phyloP scores from a whole-genome alignment of 495 filamentous ascomycete genomes.

The Lepraria neglecta region DNA sequence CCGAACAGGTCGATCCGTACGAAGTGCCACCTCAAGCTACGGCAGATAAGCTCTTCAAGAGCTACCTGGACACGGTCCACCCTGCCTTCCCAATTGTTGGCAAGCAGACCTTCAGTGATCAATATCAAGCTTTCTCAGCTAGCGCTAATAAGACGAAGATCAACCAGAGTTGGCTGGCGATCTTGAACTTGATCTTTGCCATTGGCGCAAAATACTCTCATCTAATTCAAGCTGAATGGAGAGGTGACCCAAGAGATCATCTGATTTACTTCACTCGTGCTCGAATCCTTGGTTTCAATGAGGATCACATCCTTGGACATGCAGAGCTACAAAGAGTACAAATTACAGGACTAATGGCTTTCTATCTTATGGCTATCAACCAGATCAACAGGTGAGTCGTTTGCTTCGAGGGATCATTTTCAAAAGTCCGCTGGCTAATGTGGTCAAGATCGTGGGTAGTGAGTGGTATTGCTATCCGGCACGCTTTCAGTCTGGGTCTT shows the following conservation, averaged over 20 bases:
- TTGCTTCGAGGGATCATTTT: too few species aligned
- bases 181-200: slow-evolving; percentile 61
- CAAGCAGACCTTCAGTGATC: slow-evolving; percentile 40
- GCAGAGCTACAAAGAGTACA: slow-evolving; percentile 59
- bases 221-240: slow-evolving; percentile 47
- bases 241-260: slow-evolving; percentile 47
- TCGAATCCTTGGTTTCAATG: slow-evolving; percentile 50
- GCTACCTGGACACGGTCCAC: slow-evolving; percentile 55
- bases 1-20: slow-evolving; percentile 46
- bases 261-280: slow-evolving; percentile 57
- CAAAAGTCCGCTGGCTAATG: slow-evolving; percentile 1
- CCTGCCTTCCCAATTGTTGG: slow-evolving; percentile 56
- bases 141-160: slow-evolving; percentile 27
- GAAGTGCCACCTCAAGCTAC: slow-evolving; percentile 47
- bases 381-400: slow-evolving; percentile 56
- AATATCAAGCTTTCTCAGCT: slow-evolving; percentile 43
- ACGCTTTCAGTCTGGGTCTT: slow-evolving; percentile 55
- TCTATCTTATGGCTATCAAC: slow-evolving; percentile 56
- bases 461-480: slow-evolving; percentile 54
- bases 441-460: slow-evolving; percentile 55
- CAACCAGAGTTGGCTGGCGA: slow-evolving; percentile 53
- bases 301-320: slow-evolving; percentile 48
- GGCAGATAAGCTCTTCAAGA: slow-evolving; percentile 50
- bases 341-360: slow-evolving; percentile 51
- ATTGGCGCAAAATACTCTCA: slow-evolving; percentile 54